Conservation (phyloP, 2,329 filamentous ascomycete species). For the Arthrinium phaeospermum region DNA sequence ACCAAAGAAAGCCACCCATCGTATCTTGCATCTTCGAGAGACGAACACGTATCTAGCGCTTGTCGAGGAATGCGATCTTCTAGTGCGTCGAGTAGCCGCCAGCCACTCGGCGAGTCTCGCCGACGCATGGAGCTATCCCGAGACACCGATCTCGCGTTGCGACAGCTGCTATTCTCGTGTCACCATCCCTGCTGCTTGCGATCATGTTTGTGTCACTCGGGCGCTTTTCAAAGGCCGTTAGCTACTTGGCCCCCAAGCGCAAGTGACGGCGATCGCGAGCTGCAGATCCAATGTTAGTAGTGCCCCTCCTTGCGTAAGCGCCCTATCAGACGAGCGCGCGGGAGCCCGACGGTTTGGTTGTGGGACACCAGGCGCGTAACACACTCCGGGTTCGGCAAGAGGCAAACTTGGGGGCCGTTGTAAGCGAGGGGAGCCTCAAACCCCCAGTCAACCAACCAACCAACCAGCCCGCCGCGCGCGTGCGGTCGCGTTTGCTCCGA, state of each 20-base stretch:
- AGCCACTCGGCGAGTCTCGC: neutral
- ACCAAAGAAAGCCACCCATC: neutral
- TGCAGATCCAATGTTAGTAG: neutral
- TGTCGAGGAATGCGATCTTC: neutral
- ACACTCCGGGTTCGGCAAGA: neutral
- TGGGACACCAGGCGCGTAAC: neutral
- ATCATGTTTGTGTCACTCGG: neutral
- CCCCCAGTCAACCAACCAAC: neutral
- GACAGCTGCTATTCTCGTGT: neutral
- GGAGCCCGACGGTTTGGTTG: neutral
- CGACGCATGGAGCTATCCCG: neutral
- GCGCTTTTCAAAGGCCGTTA: neutral
- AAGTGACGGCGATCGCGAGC: too few species aligned
- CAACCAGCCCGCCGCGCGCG: neutral
- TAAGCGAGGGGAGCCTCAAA: neutral
- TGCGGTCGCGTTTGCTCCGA: neutral
- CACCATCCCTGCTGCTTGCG: neutral
- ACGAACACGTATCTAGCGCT: constrained; percentile 2
- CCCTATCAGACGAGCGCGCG: neutral
- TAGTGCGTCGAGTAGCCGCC: neutral
- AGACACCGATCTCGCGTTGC: neutral
- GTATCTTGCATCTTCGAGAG: neutral
- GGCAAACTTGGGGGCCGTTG: neutral
- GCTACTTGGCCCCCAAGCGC: neutral
- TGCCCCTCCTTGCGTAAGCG: neutral